Conservation (phyloP, 345 rosid genomes). For the Psidium friedrichsthalianum region DNA sequence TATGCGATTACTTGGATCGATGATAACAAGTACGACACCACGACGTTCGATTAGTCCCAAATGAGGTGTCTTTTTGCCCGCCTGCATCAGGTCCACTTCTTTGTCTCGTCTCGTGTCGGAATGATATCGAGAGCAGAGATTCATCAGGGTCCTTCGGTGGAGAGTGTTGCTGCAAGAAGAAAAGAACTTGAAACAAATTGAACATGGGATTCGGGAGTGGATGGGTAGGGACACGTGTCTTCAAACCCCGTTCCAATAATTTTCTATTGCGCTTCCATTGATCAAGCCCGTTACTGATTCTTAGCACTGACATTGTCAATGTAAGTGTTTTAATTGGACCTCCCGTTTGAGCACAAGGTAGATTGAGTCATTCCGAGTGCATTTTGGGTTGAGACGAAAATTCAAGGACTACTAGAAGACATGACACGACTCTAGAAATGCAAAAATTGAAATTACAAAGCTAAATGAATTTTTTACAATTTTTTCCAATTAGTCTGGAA, state of each 20-base stretch:
- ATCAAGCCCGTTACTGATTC: too few relatives aligned
- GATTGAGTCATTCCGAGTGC: too few relatives aligned
- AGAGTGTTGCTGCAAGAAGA: background rate
- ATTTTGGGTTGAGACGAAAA: too few relatives aligned
- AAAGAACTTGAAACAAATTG: background rate
- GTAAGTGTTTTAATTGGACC: too few relatives aligned
- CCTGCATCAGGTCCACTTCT: background rate
- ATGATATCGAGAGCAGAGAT: background rate
- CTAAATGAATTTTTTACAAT: too few relatives aligned
- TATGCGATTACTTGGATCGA: background rate
- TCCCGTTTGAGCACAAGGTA: too few relatives aligned
- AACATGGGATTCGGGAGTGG: background rate
- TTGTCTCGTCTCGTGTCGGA: background rate
- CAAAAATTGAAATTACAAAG: too few relatives aligned
- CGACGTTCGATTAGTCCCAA: background rate
- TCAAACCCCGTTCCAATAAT: background rate
- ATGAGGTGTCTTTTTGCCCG: background rate
- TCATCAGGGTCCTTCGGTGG: background rate
- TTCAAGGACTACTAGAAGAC: too few relatives aligned
- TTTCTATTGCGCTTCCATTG: too few relatives aligned
- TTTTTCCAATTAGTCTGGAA: too few relatives aligned
- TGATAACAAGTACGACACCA: background rate
- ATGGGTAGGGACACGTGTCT: background rate
- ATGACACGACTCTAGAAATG: too few relatives aligned
- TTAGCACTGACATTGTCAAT: too few relatives aligned